Base-by-base conservation (phyloP, 805 yeast genomes). In the Saturnispora halmiae region DNA sequence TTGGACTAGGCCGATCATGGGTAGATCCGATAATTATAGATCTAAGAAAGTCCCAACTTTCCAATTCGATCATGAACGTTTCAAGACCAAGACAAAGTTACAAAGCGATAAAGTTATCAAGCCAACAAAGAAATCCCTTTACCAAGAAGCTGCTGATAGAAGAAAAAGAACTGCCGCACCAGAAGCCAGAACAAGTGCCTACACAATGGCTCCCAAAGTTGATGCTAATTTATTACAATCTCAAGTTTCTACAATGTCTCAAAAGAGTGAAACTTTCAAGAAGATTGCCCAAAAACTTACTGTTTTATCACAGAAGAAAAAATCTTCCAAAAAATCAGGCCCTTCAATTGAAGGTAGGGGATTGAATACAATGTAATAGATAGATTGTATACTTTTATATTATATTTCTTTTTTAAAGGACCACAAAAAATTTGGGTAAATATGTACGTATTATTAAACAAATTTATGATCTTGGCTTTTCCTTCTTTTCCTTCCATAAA, bases 401-500 rank as follows among this genome's bases (percentile, higher is more conserved):
- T 38, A 30, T 38, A 20, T 31, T 31, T 30, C 26, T 22, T 22
- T 22, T 22, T n/a, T n/a, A n/a, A n/a, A 22, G 10, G 10, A 22
- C 26, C 26, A 22, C 26, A 22, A 22, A 7, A 31, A 32, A 14
- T 31, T 22, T 31, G 41, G 25, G 26, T 18, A 31, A 34, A 18
- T 25, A 25, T 26, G 29, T 39, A 26, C 30, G 34, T 36, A 58
- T 55, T 8, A 41, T 20, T 42, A 39, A 36, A 43, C 43, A 46
- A 36, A 41, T 31, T 77, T 84, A 88, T 67, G 96, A 88, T 80
- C 98, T 87, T 79, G 97, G 97, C 88, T 92, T 92, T 81, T 94
- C 99, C 86, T 92, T 92, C 96, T 92, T 92, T 81, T 94, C 98
- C 81, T 90, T 92, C 96, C 96, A 92, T 73, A 92, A 82, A 70